Base-by-base conservation (phyloP, 306 rosid genomes). In the Rosa lucieae region DNA sequence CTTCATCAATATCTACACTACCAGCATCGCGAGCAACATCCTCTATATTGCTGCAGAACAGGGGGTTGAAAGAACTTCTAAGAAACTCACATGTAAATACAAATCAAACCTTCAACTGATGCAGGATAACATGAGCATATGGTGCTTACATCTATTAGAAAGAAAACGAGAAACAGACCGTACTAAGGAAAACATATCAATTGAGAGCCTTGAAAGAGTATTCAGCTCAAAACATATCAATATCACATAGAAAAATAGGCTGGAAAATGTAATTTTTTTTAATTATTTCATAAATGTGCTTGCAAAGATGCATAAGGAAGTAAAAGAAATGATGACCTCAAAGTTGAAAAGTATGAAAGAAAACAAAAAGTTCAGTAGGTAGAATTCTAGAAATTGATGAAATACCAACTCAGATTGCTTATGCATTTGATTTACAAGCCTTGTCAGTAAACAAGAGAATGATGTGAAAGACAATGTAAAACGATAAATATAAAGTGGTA, bases 11-110 rank as follows among this genome's bases (percentile, higher is more conserved):
- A 82, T 94, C 93, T 49, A 92, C 87, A 75, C 99, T 92, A 37
- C 99, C 99, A 80, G 97, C 97, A 59, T 89, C 93, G 39, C 99
- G 97, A 77, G 95, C 83, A 68, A 91, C 91, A 80, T 94, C 99
- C 90, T 94, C 99, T 75, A 94, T 94, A 82, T 94, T 94, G 87
- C 99, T 94, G 94, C 79, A 84, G 81, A 79, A 82, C 80, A 56
- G 80, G 62, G 49, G 29, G 13, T n/a, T 74, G 21, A 23, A 74
- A 53, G 40, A 11, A 43, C 20, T 55, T 13, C 2, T 74, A 48
- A 55, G 52, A 55, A 52, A 52, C 63, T 52, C 23, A 29, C 32
- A 17, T 5, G 39, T 65, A 71, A 14, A n/a, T 42, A 42, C 2
- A 47, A 71, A 47, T 15, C 9, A 26, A 49, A n/a, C 26, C 61